Conservation (phyloP, 768 basidiomycete species). For the Austroboletus festivus region DNA sequence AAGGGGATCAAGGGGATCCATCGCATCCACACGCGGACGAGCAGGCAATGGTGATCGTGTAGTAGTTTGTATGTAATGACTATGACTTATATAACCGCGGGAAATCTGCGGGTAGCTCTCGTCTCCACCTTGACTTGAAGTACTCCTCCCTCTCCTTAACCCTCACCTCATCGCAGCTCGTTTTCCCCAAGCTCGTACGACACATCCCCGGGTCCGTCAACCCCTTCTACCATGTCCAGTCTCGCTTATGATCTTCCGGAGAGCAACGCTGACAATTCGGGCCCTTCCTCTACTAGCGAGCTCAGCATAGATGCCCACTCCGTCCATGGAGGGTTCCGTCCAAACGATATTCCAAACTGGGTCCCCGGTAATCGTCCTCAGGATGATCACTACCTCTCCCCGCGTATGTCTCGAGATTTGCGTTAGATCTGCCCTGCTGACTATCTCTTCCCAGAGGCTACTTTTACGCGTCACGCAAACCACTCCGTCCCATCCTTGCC, state of each 20-base stretch:
- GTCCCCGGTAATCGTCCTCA: slow-evolving; percentile 1
- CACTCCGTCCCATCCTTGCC: slow-evolving; percentile 47
- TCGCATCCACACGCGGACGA: slow-evolving; percentile 1
- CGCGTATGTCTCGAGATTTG: slow-evolving; percentile 19
- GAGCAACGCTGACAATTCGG: slow-evolving; percentile 4
- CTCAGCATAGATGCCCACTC: slow-evolving; percentile 4
- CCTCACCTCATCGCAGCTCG: too few relatives aligned
- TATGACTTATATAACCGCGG: background rate
- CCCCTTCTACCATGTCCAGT: slow-evolving; percentile 24
- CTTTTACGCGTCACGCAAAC: slow-evolving; percentile 44
- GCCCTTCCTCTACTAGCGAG: slow-evolving; percentile 6
- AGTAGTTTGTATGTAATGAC: slow-evolving; percentile 2
- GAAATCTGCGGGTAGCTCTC: slow-evolving; percentile 6
- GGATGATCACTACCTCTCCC: slow-evolving; percentile 18
- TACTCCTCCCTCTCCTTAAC: too few relatives aligned
- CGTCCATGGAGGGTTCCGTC: slow-evolving; percentile 1
- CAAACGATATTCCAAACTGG: slow-evolving; percentile 8
- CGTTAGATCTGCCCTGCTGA: slow-evolving; percentile 7
- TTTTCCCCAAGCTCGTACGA: too few relatives aligned
- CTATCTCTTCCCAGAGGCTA: slow-evolving; percentile 12
- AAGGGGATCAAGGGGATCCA: too few relatives aligned
- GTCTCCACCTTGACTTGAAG: too few relatives aligned
- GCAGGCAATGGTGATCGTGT: slow-evolving; percentile 17
- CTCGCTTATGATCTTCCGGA: slow-evolving; percentile 31
- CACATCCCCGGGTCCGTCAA: too few relatives aligned